These are phyloP conservation scores for Cubamyces lactineus DNA, from an alignment of 768 basidiomycete species.

Conservation along the genomic window DNA sequence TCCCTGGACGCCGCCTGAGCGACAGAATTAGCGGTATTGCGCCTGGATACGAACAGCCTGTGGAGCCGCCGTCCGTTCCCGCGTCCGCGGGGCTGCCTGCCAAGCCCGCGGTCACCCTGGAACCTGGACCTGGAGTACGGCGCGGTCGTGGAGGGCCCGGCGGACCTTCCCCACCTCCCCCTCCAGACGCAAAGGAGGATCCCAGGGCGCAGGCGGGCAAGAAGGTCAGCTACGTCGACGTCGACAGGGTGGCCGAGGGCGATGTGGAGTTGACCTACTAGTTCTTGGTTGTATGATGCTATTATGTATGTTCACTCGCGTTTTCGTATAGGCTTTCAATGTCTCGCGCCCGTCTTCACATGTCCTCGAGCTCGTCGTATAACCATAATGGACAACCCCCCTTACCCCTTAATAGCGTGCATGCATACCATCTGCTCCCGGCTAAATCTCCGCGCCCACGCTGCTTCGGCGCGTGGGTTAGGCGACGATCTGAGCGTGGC, in stretches of 20 bases:
- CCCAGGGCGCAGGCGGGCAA: conserved; percentile 88
- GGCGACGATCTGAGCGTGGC: conserved; percentile 16
- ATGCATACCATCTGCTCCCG: background rate
- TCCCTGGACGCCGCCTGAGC: conserved; percentile 67
- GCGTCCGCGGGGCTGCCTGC: conserved; percentile 77
- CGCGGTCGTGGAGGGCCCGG: conserved; percentile 44
- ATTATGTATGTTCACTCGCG: conserved; percentile 15
- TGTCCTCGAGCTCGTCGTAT: background rate
- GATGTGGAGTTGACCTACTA: conserved; percentile 46
- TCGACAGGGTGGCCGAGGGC: conserved; percentile 88
- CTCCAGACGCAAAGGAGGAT: conserved; percentile 89
- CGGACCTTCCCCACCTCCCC: conserved; percentile 75
- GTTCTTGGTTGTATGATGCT: conserved; percentile 27
- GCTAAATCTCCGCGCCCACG: conserved; percentile 7
- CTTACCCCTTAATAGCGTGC: conserved; percentile 2
- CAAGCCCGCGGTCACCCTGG: conserved; percentile 58
- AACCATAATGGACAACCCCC: conserved; percentile 1
- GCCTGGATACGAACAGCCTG: conserved; percentile 45
- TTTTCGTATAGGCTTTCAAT: conserved; percentile 9
- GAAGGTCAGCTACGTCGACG: conserved; percentile 93
- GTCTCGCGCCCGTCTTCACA: background rate
- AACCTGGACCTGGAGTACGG: conserved; percentile 49
- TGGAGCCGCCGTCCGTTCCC: conserved; percentile 47
- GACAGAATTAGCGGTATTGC: conserved; percentile 83
- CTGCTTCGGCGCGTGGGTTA: conserved; percentile 10